phyloP scores from a whole-genome alignment of 768 basidiomycete genomes.

The Pleurotus ostreatus region DNA sequence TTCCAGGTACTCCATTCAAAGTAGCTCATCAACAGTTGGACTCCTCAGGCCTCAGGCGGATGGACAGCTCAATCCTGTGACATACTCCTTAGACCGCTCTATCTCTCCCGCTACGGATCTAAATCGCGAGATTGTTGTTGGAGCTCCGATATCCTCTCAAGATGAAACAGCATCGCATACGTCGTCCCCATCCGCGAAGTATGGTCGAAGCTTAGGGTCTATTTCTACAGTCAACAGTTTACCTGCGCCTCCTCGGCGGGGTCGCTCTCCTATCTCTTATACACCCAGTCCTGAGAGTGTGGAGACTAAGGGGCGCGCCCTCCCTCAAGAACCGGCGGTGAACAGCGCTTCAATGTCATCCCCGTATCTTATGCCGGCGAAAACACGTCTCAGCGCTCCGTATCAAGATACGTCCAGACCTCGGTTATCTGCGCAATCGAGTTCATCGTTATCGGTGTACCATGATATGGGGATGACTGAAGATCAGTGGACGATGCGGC shows the following conservation, averaged over 20 bases:
- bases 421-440: not conserved
- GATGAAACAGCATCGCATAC: not conserved
- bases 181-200: conserved; percentile 6
- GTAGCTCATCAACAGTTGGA: not conserved
- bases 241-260: conserved; percentile 32
- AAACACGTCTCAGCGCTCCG: no score
- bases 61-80: not conserved
- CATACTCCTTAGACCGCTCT: conserved; percentile 7
- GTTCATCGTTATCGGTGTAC: not conserved
- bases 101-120: conserved; percentile 9
- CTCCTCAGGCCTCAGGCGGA: not conserved
- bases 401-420: not conserved
- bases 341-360: no score
- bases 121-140: conserved; percentile 1
- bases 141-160: not conserved
- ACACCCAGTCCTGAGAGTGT: conserved; percentile 12
- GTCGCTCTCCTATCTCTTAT: conserved; percentile 19
- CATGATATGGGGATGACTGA: no score
- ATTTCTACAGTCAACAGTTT: conserved; percentile 23
- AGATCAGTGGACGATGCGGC: no score
- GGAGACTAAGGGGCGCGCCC: no score
- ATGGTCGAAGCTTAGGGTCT: conserved; percentile 22
- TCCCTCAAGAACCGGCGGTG: no score
- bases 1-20: conserved; percentile 1
- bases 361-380: no score